Evolutionary conservation across 2,329 filamentous ascomycete genomes (phyloP), one percentile per base, ranked within the genome.

Genomic region (Phaeoacremonium minimum): DNA sequence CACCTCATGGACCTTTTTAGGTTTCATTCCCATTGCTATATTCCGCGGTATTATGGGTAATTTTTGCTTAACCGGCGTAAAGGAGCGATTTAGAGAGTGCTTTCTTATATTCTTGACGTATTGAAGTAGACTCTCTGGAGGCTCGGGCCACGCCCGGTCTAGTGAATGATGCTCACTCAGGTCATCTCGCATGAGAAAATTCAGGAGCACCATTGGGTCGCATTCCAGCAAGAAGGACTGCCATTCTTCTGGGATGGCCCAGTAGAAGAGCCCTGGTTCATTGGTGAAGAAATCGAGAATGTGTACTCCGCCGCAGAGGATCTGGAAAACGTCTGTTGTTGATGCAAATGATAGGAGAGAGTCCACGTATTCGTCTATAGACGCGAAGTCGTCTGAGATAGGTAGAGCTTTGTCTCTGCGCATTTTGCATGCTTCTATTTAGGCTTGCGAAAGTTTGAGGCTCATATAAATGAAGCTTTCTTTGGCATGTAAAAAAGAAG

Each of bases 1-100:
- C 19, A 97, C 93, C 64, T 98, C 93, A 53, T 98, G 93, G 2
- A 87, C 74, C 62, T 98, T 98, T 60, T 98, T 98, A 14, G 85
- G 78, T 44, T 88, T 95, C 93, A 98, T 98, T 4, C 93, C 93
- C 12, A 95, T 76, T 0, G 86, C 77, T 13, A 95, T 77, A 47
- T 83, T 75, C 33, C 79, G 75, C 3, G 87, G 80, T 15, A 95
- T 57, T 46, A 72, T 69, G 5, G 76, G 69, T 37, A 75, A 63
- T 38, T 70, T 68, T 30, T 61, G 55, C 37, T 61, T 55, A 12
- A 51, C 52, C 0, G 67, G 58, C 2, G 58, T 51, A 38, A 86
- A 85, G 3, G 78, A 68, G 20, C 90, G 71, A 7, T 64, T 62
- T 17, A 97, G 64, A 11, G 81, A 78, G 46, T 90, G 73, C 40